These are phyloP conservation scores for Sporobolomyces phaffii DNA, from an alignment of 768 basidiomycete species.

Conservation along the genomic window DNA sequence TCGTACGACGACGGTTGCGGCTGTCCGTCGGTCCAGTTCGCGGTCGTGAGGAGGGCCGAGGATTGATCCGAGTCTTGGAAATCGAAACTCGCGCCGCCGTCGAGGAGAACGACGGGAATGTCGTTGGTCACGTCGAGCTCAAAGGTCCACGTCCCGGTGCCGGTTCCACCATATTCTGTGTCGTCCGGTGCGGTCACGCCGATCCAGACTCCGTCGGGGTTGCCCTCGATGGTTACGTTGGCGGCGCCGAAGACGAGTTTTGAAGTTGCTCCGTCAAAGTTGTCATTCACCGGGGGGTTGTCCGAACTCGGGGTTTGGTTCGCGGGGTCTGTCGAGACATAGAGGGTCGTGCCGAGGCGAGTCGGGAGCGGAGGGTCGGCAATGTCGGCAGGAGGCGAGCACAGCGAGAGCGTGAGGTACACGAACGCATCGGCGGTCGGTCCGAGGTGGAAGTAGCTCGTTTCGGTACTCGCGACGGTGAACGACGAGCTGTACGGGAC, in stretches of 20 bases:
- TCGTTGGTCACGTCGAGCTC: conserved; percentile 30
- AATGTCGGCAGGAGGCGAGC: conserved; percentile 6
- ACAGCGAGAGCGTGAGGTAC: conserved; percentile 25
- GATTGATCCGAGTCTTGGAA: conserved; percentile 36
- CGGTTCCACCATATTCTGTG: not conserved
- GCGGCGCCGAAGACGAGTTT: conserved; percentile 15
- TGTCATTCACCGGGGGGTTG: not conserved
- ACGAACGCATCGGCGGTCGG: not conserved
- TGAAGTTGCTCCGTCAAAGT: not conserved
- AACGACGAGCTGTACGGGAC: conserved; percentile 1
- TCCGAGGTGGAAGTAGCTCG: not conserved
- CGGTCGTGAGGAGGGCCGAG: conserved; percentile 33
- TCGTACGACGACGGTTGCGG: not conserved
- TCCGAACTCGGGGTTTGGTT: not conserved
- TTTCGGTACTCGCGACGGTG: not conserved
- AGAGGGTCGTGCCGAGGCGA: conserved; percentile 15
- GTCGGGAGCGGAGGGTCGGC: not conserved
- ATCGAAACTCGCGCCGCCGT: conserved; percentile 15
- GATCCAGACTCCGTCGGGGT: conserved; percentile 22
- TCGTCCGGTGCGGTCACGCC: conserved; percentile 26
- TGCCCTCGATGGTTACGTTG: conserved; percentile 3
- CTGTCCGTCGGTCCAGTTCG: conserved; percentile 24
- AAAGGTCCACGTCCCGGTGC: conserved; percentile 23
- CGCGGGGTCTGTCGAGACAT: conserved; percentile 12
- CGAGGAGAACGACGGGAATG: conserved; percentile 8